Evolutionary conservation across 2,329 filamentous ascomycete genomes (phyloP).

Genomic region (Cryphonectria naterciae): DNA sequence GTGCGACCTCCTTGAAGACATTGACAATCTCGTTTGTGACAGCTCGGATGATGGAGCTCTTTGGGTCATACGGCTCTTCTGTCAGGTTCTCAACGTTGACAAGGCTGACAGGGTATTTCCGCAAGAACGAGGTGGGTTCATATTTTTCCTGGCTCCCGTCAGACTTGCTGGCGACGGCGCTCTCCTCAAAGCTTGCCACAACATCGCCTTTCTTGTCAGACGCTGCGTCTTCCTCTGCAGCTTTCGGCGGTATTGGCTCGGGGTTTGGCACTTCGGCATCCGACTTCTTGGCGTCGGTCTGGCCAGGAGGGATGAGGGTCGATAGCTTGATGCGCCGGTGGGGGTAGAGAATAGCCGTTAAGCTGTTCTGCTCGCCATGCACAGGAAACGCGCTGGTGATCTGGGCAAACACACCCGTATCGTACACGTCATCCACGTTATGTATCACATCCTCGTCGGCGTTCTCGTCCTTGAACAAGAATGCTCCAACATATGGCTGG

Average conservation of each 20-base stretch:
- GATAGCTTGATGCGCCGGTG: conserved; percentile 93
- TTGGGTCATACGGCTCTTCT: conserved; percentile 88
- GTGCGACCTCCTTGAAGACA: conserved; percentile 96
- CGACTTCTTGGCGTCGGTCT: conserved; percentile 55
- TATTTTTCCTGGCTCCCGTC: conserved; percentile 62
- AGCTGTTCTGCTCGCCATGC: conserved; percentile 78
- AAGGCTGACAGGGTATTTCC: conserved; percentile 88
- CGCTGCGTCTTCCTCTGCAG: conserved; percentile 54
- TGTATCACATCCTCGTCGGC: conserved; percentile 94
- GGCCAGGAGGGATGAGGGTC: conserved; percentile 72
- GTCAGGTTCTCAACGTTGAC: conserved; percentile 93
- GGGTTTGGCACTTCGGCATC: conserved; percentile 54
- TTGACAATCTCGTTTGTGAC: conserved; percentile 98
- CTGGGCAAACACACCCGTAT: conserved; percentile 95
- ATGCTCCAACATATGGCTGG: conserved; percentile 95
- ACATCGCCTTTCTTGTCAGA: conserved; percentile 86
- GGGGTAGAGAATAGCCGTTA: conserved; percentile 94
- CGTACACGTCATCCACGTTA: conserved; percentile 87
- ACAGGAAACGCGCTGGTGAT: conserved; percentile 96
- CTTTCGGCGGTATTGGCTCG: conserved; percentile 63
- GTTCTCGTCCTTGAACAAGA: conserved; percentile 95
- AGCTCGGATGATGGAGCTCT: conserved; percentile 85
- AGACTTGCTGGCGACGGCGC: conserved; percentile 62
- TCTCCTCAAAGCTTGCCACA: conserved; percentile 95
- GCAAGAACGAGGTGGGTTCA: conserved; percentile 88